Evolutionary conservation across 139 green algal genomes (phyloP).

Genomic region (Edaphochlamys debaryana): DNA sequence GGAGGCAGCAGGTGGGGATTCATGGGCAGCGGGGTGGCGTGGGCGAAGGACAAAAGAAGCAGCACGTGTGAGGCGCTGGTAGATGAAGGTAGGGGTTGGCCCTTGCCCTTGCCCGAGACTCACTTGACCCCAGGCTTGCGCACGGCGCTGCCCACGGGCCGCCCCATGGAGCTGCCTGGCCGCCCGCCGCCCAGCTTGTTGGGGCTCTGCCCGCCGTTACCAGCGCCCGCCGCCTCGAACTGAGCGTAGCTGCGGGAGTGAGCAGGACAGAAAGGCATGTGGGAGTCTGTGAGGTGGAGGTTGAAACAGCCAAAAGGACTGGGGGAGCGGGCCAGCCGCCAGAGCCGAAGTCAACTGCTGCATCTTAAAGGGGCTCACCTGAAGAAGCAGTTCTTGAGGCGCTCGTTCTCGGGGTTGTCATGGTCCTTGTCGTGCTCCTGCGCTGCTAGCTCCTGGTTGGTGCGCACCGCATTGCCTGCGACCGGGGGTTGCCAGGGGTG

Average conservation of each 20-base stretch:
- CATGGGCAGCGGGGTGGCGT: too few relatives aligned
- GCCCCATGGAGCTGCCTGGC: slow-evolving; percentile 1
- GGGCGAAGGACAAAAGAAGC: too few relatives aligned
- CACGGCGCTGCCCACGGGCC: slow-evolving; percentile 22
- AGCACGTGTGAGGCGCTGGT: too few relatives aligned
- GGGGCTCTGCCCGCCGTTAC: not conserved
- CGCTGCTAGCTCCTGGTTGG: slow-evolving; percentile 50
- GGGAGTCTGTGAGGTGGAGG: not conserved
- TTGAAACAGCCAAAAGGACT: not conserved
- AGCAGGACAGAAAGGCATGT: not conserved
- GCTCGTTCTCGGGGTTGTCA: slow-evolving; percentile 29
- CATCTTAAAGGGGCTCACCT: too few relatives aligned
- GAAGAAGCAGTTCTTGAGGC: slow-evolving; percentile 56
- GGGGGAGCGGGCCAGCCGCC: not conserved
- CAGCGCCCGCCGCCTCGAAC: slow-evolving; percentile 35
- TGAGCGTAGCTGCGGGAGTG: slow-evolving; percentile 21
- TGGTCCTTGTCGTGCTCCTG: slow-evolving; percentile 40
- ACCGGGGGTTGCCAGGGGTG: too few relatives aligned
- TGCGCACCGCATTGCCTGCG: slow-evolving; percentile 58
- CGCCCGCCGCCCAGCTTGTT: not conserved
- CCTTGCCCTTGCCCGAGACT: not conserved
- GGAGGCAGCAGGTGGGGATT: too few relatives aligned
- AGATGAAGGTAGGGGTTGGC: too few relatives aligned
- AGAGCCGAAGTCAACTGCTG: too few relatives aligned
- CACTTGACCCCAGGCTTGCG: slow-evolving; percentile 10